A percentile compares a stretch with the other conserved stretches of the same genome.
Conservation (phyloP, 495 filamentous ascomycete genomes). For the Neurospora tetraspora region DNA sequence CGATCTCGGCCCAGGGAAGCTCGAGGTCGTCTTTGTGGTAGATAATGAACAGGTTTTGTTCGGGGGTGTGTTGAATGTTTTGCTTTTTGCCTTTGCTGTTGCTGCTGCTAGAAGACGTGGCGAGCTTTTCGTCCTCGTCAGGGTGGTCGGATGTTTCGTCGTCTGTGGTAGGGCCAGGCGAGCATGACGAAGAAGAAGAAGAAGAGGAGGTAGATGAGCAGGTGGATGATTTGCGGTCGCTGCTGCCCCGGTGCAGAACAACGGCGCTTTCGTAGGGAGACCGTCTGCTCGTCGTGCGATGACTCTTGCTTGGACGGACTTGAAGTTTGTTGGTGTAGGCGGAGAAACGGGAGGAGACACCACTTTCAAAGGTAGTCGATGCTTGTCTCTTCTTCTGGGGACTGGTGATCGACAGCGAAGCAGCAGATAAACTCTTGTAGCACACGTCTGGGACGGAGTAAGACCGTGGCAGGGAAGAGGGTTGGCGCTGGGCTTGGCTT, state of each 20-base stretch:
- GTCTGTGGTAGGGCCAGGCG: background rate
- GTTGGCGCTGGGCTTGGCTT: background rate
- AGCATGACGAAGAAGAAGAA: background rate
- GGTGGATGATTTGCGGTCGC: background rate
- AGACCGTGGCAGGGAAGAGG: background rate
- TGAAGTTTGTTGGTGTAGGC: background rate
- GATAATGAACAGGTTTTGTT: slow-evolving; percentile 17
- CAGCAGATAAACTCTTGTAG: background rate
- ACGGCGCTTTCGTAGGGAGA: background rate
- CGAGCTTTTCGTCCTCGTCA: background rate
- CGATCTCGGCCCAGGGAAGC: slow-evolving; percentile 21
- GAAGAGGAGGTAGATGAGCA: background rate
- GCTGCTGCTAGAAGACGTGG: background rate
- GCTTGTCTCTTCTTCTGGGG: background rate
- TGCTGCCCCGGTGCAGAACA: background rate
- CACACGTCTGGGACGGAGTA: background rate
- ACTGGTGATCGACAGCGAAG: background rate
- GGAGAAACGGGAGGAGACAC: background rate
- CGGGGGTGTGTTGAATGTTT: slow-evolving; percentile 11
- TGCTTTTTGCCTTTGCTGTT: background rate
- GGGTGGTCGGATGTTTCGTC: background rate
- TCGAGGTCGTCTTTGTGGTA: slow-evolving; percentile 27
- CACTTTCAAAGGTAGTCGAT: background rate
- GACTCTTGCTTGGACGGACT: background rate
- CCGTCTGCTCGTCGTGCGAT: background rate